Evolutionary conservation across 305 asterid genomes (phyloP).

Genomic region (Fraxinus greggii): DNA sequence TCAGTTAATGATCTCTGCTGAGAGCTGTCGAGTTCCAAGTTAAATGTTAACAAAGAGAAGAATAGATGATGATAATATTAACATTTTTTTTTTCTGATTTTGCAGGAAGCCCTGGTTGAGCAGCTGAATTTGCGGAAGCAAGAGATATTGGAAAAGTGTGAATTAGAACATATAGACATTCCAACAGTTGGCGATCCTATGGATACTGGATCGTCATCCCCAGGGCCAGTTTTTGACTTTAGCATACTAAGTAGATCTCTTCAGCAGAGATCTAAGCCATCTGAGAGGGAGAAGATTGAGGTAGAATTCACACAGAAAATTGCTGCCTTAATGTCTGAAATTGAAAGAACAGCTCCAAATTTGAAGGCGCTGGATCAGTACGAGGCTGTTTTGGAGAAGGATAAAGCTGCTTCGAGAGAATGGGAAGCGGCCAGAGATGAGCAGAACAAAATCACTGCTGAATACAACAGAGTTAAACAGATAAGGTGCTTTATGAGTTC

Average conservation of each 20-base stretch:
- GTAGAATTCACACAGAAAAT: conserved; percentile 80
- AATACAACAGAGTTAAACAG: conserved; percentile 68
- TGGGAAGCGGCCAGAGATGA: conserved; percentile 92
- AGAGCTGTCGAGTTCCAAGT: conserved; percentile 14
- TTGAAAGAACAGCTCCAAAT: conserved; percentile 93
- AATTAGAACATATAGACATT: conserved; percentile 72
- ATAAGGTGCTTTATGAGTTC: conserved; percentile 47
- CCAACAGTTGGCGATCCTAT: conserved; percentile 80
- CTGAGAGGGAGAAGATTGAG: conserved; percentile 88
- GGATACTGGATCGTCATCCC: conserved; percentile 57
- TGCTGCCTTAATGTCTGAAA: conserved; percentile 61
- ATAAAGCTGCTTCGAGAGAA: conserved; percentile 70
- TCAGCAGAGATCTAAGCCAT: conserved; percentile 68
- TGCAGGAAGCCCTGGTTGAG: conserved; percentile 83
- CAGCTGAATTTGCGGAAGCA: conserved; percentile 70
- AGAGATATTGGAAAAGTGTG: conserved; percentile 91
- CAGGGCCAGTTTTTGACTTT: conserved; percentile 71
- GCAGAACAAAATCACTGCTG: conserved; percentile 69
- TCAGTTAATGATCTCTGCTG: conserved; percentile 10
- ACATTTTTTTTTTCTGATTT: conserved; percentile 20
- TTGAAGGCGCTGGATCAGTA: conserved; percentile 92
- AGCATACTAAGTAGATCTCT: conserved; percentile 64
- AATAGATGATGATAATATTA: conserved; percentile 2
- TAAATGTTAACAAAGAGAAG: conserved; percentile 2
- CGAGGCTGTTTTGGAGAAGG: conserved; percentile 80